A percentile compares a stretch with the other conserved stretches of the same genome.
Evolutionary conservation across 2,329 filamentous ascomycete genomes (phyloP).

Genomic region (Aspergillus pseudonomiae): DNA sequence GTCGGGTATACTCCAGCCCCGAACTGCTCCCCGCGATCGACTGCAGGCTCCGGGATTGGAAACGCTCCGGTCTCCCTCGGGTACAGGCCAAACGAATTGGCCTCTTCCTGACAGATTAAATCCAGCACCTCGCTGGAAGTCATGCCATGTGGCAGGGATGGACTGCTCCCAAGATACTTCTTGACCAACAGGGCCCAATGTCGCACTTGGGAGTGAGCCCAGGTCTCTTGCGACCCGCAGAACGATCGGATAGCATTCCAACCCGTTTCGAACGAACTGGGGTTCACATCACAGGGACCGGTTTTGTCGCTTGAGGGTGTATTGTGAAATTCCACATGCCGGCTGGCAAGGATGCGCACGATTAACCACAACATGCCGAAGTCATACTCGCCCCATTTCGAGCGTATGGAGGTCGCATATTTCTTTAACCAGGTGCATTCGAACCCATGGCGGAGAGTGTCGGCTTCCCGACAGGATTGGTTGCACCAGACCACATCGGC

Average conservation of each 20-base stretch:
- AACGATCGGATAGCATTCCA: conserved; percentile 32
- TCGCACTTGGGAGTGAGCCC: conserved; percentile 32
- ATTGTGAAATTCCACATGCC: conserved; percentile 16
- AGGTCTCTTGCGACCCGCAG: conserved; percentile 34
- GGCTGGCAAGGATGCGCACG: conserved; percentile 32
- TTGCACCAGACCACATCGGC: conserved; percentile 35
- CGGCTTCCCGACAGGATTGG: conserved; percentile 23
- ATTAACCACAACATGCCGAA: conserved; percentile 41
- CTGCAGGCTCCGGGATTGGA: conserved; percentile 2
- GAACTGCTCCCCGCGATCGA: conserved; percentile 22
- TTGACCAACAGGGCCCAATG: conserved; percentile 31
- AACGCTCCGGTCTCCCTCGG: conserved; percentile 18
- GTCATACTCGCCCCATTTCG: conserved; percentile 35
- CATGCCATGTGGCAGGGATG: conserved; percentile 17
- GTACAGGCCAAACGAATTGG: conserved; percentile 25
- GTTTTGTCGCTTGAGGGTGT: no score
- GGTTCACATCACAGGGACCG: not conserved
- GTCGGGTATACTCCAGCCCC: conserved; percentile 24
- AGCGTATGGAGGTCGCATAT: conserved; percentile 26
- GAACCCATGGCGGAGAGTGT: conserved; percentile 30
- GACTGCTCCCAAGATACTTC: conserved; percentile 28
- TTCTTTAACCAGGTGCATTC: conserved; percentile 36
- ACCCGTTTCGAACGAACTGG: conserved; percentile 13
- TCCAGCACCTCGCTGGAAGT: conserved; percentile 7
- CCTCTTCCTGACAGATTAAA: conserved; percentile 25